Evolutionary conservation across 2,329 filamentous ascomycete genomes (phyloP).

Genomic region (Diaporthe citrichinensis): DNA sequence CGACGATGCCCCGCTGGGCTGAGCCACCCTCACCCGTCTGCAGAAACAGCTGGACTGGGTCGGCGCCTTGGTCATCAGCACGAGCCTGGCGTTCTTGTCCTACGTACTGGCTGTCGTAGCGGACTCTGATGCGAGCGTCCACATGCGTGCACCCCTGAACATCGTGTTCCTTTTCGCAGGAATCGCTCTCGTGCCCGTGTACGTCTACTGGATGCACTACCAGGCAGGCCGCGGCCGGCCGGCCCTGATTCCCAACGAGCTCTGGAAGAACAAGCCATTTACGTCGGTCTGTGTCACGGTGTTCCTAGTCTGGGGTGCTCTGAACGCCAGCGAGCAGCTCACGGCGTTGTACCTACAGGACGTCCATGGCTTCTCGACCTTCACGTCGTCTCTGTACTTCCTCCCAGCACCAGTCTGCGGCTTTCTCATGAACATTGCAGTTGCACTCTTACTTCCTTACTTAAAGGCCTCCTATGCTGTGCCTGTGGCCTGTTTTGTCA

Average conservation of each 20-base stretch:
- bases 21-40: not conserved
- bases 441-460: slow-evolving; percentile 49
- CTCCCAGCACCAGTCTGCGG: slow-evolving; percentile 53
- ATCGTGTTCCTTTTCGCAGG: slow-evolving; percentile 64
- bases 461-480: slow-evolving; percentile 51
- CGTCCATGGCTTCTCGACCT: too few relatives aligned
- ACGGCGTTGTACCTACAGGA: too few relatives aligned
- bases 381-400: slow-evolving; percentile 61
- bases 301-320: too few relatives aligned
- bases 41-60: slow-evolving; percentile 66
- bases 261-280: too few relatives aligned
- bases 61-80: slow-evolving; percentile 60
- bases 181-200: too few relatives aligned
- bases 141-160: slow-evolving; percentile 57
- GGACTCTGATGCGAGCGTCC: slow-evolving; percentile 49
- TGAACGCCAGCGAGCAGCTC: too few relatives aligned
- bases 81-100: slow-evolving; percentile 62
- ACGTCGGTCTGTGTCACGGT: too few relatives aligned
- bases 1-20: slow-evolving; percentile 45
- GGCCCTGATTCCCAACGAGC: too few relatives aligned
- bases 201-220: too few relatives aligned
- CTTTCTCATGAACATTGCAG: slow-evolving; percentile 44
- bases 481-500: slow-evolving; percentile 58
- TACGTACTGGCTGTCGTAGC: slow-evolving; percentile 65
- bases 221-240: too few relatives aligned